A percentile compares a stretch with the other conserved stretches of the same genome.
Evolutionary conservation across 2,329 filamentous ascomycete genomes (phyloP).

Genomic region (Lecanicillium sp.): DNA sequence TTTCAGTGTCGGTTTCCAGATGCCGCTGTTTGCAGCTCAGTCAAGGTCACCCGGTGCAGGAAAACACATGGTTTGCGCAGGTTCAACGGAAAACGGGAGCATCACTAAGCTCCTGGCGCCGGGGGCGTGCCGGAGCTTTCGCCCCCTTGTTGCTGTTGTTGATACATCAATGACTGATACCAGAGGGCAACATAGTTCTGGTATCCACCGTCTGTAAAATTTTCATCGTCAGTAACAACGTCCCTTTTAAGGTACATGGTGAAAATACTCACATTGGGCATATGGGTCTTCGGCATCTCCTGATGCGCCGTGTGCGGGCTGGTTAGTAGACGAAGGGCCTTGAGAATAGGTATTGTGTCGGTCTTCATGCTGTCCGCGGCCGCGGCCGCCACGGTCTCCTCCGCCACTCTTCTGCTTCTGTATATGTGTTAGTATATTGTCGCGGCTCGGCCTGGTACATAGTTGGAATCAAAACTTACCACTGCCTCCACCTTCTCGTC

Average conservation of each 20-base stretch:
- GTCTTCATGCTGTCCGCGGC: slow-evolving; percentile 34
- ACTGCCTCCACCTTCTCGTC: slow-evolving; percentile 89
- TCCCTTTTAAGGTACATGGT: too few relatives aligned
- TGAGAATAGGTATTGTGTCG: slow-evolving; percentile 45
- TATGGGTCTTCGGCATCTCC: slow-evolving; percentile 59
- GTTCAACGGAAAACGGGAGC: neutral
- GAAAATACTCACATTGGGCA: slow-evolving; percentile 55
- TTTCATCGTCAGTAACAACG: slow-evolving; percentile 15
- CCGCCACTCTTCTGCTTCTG: slow-evolving; percentile 46
- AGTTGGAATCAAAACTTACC: slow-evolving; percentile 41
- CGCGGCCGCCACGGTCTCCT: slow-evolving; percentile 34
- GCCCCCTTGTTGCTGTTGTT: slow-evolving; percentile 32
- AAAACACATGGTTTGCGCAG: neutral
- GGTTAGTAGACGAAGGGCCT: slow-evolving; percentile 33
- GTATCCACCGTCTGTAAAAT: slow-evolving; percentile 63
- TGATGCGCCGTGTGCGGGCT: slow-evolving; percentile 34
- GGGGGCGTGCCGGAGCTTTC: slow-evolving; percentile 21
- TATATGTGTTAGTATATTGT: slow-evolving; percentile 19
- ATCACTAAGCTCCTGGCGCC: slow-evolving; percentile 7
- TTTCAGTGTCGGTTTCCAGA: too few relatives aligned
- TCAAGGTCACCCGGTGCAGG: slow-evolving; percentile 1
- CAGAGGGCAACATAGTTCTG: slow-evolving; percentile 72
- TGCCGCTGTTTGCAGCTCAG: neutral
- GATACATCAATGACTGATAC: slow-evolving; percentile 59
- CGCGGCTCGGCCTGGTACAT: neutral